Percentiles rank a stretch among this genome's conserved stretches.
These are phyloP conservation scores for Fusarium falciforme DNA, from an alignment of 2,329 filamentous ascomycete species.

Conservation along the genomic window DNA sequence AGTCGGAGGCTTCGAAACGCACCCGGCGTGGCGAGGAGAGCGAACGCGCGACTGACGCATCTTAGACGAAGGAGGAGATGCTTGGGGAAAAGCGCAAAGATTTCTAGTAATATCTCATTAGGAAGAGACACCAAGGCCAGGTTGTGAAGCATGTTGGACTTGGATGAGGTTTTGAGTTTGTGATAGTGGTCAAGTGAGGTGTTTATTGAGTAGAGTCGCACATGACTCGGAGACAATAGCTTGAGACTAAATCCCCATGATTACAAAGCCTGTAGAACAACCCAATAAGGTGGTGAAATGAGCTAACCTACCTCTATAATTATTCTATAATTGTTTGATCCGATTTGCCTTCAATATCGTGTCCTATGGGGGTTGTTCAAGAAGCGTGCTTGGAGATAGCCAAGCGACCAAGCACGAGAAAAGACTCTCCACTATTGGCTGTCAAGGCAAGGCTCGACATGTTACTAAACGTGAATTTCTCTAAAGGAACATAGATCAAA, in stretches of 20 bases:
- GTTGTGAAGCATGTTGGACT: neutral
- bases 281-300: neutral
- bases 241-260: neutral
- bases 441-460: neutral
- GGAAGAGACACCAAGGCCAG: neutral
- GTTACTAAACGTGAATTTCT: too few relatives aligned
- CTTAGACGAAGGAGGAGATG: neutral
- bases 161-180: neutral
- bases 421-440: neutral
- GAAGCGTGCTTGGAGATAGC: neutral
- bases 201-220: neutral
- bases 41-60: neutral
- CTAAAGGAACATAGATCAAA: too few relatives aligned
- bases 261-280: neutral
- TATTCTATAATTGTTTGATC: too few relatives aligned
- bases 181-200: neutral
- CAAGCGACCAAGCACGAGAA: neutral
- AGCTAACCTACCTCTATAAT: too few relatives aligned
- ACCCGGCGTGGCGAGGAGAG: neutral
- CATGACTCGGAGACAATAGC: neutral
- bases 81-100: neutral
- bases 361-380: neutral
- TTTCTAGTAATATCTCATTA: neutral
- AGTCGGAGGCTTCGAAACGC: slow-evolving; percentile 11
- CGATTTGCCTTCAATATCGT: too few relatives aligned